Percentiles rank a stretch among this genome's conserved stretches.
Evolutionary conservation across 768 basidiomycete genomes (phyloP).

Genomic region (Psilocybe subaeruginosa): DNA sequence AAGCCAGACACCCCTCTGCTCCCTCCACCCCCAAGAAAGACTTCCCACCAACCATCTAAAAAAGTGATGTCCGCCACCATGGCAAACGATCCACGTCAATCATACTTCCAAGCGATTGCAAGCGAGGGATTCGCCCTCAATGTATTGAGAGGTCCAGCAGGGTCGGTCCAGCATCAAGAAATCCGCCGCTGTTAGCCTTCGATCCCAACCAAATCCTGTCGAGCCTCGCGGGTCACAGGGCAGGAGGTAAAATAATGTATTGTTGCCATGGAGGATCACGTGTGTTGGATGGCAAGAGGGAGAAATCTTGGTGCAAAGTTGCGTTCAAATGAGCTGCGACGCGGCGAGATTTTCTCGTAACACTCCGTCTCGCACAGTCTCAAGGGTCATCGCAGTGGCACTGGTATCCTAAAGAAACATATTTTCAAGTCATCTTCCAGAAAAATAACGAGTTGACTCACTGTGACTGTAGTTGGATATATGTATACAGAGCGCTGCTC

Average conservation of each 20-base stretch:
- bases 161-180: not conserved
- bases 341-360: conserved; percentile 56
- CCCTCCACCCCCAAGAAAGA: not conserved
- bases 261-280: conserved; percentile 5
- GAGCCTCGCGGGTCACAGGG: too few species aligned
- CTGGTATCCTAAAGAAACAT: conserved; percentile 53
- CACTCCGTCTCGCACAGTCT: conserved; percentile 66
- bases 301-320: not conserved
- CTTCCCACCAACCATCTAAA: conserved; percentile 1
- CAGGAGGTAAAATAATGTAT: not conserved
- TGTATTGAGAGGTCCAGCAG: not conserved
- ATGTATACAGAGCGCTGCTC: conserved; percentile 60
- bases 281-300: not conserved
- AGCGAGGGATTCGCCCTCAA: not conserved
- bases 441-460: conserved; percentile 30
- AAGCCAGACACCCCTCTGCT: not conserved
- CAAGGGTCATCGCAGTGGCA: conserved; percentile 61
- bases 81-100: conserved; percentile 2
- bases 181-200: not conserved
- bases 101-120: not conserved
- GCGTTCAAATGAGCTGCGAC: conserved; percentile 52
- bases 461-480: conserved; percentile 72
- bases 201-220: not conserved
- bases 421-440: not conserved
- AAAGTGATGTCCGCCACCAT: not conserved